Percentiles rank a stretch among this genome's conserved stretches.
These are phyloP conservation scores for Dendrobium officinale DNA, from an alignment of 106 monocot genomes.

Conservation along the genomic window DNA sequence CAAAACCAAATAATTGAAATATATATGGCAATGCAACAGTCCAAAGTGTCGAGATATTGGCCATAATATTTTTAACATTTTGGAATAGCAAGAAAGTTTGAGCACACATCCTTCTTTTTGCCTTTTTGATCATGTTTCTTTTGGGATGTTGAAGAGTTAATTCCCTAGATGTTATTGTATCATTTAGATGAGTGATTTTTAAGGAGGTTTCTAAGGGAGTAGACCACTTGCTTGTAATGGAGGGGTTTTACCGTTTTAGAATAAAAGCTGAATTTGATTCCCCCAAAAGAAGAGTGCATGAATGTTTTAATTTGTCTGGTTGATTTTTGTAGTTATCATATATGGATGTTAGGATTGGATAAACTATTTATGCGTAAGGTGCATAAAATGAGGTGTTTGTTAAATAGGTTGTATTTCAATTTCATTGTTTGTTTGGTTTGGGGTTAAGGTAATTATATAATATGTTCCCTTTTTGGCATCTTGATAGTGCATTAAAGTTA, in stretches of 20 bases:
- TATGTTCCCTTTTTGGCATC: neutral
- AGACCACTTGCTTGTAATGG: neutral
- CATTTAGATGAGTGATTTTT: neutral
- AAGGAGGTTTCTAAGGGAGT: neutral
- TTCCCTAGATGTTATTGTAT: neutral
- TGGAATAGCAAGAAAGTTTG: neutral
- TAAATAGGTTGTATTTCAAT: neutral
- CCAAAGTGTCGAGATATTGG: neutral
- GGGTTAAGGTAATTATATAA: neutral
- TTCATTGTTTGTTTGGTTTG: neutral
- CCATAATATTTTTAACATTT: neutral
- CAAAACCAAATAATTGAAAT: neutral
- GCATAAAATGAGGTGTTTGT: neutral
- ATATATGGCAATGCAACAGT: neutral
- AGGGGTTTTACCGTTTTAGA: neutral
- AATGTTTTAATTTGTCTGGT: neutral
- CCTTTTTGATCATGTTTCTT: neutral
- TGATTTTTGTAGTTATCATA: neutral
- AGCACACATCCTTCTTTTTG: neutral
- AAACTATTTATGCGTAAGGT: neutral
- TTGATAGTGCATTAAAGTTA: neutral
- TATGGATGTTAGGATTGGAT: neutral
- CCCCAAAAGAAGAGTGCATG: neutral
- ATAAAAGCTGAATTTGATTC: neutral
- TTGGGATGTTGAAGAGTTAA: neutral